Conservation (phyloP, 345 rosid genomes). For the Dipteronia dyeriana region DNA sequence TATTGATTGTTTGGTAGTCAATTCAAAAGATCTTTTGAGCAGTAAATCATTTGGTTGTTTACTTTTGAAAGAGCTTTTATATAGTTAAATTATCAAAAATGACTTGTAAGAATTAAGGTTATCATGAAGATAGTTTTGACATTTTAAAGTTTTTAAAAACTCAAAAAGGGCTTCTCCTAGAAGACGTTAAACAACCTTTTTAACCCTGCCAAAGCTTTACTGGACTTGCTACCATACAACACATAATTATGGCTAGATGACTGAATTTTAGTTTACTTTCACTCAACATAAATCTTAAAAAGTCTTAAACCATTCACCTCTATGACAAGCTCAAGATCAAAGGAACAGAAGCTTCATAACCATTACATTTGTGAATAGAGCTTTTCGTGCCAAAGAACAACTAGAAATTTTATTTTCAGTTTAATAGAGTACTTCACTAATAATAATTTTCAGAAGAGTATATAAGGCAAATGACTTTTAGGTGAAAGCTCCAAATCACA, state of each 20-base stretch:
- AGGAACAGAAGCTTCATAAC: not conserved
- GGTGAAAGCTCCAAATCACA: not conserved
- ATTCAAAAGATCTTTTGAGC: no score
- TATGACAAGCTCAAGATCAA: not conserved
- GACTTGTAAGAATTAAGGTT: no score
- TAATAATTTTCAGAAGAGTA: not conserved
- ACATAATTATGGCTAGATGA: not conserved
- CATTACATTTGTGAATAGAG: not conserved
- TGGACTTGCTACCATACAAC: not conserved
- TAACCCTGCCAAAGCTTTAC: not conserved
- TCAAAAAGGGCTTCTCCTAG: no score
- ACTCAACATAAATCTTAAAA: not conserved
- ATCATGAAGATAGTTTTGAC: no score
- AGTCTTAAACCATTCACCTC: not conserved
- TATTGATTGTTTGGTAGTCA: no score
- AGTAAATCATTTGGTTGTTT: no score
- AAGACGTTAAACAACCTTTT: no score
- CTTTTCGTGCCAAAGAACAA: not conserved
- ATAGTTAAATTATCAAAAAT: no score
- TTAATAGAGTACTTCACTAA: not conserved
- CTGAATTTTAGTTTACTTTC: not conserved
- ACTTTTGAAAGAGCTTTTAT: no score
- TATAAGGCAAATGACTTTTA: not conserved
- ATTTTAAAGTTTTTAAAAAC: no score
- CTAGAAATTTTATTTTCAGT: not conserved